phyloP scores from a whole-genome alignment of 331 rosid genomes.

The Quercus lobata region DNA sequence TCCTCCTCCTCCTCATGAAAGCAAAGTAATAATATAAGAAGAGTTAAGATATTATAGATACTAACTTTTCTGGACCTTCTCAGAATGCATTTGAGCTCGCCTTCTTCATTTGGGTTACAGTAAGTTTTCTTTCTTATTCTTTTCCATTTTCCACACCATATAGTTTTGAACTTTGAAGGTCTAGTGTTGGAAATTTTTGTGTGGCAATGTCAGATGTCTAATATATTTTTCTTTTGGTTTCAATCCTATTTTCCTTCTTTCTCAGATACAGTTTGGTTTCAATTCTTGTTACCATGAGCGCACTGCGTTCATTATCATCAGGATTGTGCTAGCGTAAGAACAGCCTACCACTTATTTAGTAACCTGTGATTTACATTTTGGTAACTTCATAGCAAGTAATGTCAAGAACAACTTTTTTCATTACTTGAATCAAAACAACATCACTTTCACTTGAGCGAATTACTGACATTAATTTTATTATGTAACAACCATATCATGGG shows the following conservation, averaged over 20 bases:
- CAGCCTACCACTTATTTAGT: not conserved
- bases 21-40: not conserved
- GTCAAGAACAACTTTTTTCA: too few relatives aligned
- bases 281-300: not conserved
- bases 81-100: not conserved
- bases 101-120: not conserved
- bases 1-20: not conserved
- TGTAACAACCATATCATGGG: too few relatives aligned
- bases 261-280: not conserved
- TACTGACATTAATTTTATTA: too few relatives aligned
- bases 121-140: not conserved
- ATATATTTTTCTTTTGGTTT: not conserved
- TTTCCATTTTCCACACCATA: not conserved
- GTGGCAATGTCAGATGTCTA: not conserved
- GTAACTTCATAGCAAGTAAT: too few relatives aligned
- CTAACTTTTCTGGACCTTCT: not conserved
- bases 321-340: constrained; percentile 3
- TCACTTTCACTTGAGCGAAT: too few relatives aligned
- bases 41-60: not conserved
- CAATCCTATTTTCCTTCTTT: not conserved
- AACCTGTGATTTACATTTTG: too few relatives aligned
- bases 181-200: not conserved
- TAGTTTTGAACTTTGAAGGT: not conserved
- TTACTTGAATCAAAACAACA: too few relatives aligned
- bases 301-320: not conserved